Base-by-base conservation (phyloP, 352 stramenopile genomes). In the Globisporangium paroecandrum region DNA sequence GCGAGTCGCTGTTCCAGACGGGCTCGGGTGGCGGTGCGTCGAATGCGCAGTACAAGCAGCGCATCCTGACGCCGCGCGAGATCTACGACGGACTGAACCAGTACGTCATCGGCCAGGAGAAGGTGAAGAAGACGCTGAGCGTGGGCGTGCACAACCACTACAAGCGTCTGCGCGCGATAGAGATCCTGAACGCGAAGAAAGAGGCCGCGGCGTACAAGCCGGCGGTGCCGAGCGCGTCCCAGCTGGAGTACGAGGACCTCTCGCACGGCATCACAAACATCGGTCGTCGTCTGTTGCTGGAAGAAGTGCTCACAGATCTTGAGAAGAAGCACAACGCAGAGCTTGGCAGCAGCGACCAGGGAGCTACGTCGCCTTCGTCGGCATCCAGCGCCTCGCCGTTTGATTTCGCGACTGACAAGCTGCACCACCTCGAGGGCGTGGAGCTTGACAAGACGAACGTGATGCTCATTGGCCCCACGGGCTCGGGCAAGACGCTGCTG, bases 371-470 rank as follows among this genome's bases (percentile, higher is more conserved):
- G 0, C 6, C 41, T 47, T 78, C 56, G 22, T 49, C 41, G 20
- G 38, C 57, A 18, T 49, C 38, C 36, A 49, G 15, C n/a, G 47
- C 59, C 3, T 47, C 41, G 22, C 24, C 65, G 47, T 41, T 43
- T 2, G 38, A 58, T 18, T 22, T 61, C 47, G 47, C 38, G 38
- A 54, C 41, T 8, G 79, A 88, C 29, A 93, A 85, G 63, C 72
- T 91, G 46, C 71, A 89, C n/a, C 72, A 87, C 57, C 66, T 92
- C 20, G 81, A 94, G 13, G 81, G 90, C 59, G 94, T 97, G n/a
- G 95, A 99, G 72, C 85, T 99, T 41, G 97, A 99, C 82, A 99
- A 99, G 88, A 98, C 93, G 27, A 99, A 99, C 75, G 88, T 99
- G 54, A 88, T 99, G 78, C 85, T 99, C 22, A 78, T 96, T 22